A percentile compares a stretch with the other conserved stretches of the same genome.
Conservation (phyloP, 148 eudicot genomes). For the Bassia scoparia region DNA sequence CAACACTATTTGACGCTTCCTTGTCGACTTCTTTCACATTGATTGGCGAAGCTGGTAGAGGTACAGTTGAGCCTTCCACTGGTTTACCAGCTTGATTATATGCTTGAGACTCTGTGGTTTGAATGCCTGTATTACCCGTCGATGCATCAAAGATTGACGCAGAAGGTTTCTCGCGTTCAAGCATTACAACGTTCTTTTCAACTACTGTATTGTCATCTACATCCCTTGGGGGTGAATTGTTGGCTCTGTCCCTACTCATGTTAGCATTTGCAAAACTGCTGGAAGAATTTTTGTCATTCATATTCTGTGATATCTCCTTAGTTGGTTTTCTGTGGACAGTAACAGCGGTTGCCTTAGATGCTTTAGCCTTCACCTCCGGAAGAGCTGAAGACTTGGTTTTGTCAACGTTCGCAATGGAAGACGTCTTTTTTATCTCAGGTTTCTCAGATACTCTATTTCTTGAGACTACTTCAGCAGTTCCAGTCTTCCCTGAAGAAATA, state of each 20-base stretch:
- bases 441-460: slow-evolving; percentile 44
- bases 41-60: slow-evolving; percentile 43
- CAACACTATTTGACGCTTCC: slow-evolving; percentile 31
- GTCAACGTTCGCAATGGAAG: slow-evolving; percentile 44
- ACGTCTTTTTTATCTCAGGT: slow-evolving; percentile 49
- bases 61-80: slow-evolving; percentile 31
- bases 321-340: slow-evolving; percentile 35
- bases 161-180: slow-evolving; percentile 67
- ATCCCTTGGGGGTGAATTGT: slow-evolving; percentile 30
- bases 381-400: slow-evolving; percentile 57
- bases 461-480: slow-evolving; percentile 44
- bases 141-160: slow-evolving; percentile 28
- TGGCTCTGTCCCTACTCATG: slow-evolving; percentile 17
- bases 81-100: slow-evolving; percentile 30
- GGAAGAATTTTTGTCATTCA: slow-evolving; percentile 30
- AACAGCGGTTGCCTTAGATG: slow-evolving; percentile 41
- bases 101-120: slow-evolving; percentile 21
- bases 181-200: slow-evolving; percentile 80
- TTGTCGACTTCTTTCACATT: slow-evolving; percentile 35
- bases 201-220: slow-evolving; percentile 65
- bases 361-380: slow-evolving; percentile 57
- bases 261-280: slow-evolving; percentile 27
- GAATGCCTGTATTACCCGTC: slow-evolving; percentile 22
- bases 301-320: slow-evolving; percentile 35
- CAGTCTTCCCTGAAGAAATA: slow-evolving; percentile 41